These are phyloP conservation scores for Tricholoma hemisulphureum DNA, from an alignment of 768 basidiomycete species.

Conservation along the genomic window DNA sequence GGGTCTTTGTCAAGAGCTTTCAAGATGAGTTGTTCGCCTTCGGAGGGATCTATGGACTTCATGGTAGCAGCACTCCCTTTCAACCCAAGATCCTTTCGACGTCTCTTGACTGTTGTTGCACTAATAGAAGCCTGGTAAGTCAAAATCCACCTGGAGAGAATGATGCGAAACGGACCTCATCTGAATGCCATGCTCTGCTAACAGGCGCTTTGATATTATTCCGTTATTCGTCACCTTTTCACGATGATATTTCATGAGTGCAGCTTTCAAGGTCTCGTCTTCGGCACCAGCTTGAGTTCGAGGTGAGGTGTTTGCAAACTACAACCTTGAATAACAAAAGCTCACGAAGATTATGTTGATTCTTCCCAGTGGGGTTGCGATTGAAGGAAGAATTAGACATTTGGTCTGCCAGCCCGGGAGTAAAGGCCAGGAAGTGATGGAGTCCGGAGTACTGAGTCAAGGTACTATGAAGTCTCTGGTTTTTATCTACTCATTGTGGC, in stretches of 20 bases:
- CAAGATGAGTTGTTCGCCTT: constrained; percentile 21
- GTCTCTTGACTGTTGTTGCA: neutral
- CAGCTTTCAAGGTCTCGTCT: constrained; percentile 10
- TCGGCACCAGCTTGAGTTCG: constrained; percentile 9
- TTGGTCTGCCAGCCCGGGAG: neutral
- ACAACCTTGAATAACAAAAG: constrained; percentile 6
- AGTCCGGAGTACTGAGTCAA: neutral
- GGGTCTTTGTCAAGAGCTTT: constrained; percentile 22
- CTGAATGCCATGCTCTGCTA: constrained; percentile 17
- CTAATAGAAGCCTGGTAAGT: neutral
- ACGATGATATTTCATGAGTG: constrained; percentile 19
- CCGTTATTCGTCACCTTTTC: constrained; percentile 16
- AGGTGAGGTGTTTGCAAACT: neutral
- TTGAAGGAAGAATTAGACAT: neutral
- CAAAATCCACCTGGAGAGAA: neutral
- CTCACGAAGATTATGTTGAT: constrained; percentile 14
- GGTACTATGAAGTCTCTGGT: neutral
- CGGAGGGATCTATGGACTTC: constrained; percentile 11
- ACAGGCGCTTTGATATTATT: constrained; percentile 14
- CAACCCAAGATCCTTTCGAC: neutral
- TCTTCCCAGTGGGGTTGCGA: constrained; percentile 17
- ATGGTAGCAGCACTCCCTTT: constrained; percentile 15
- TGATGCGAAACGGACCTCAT: constrained; percentile 11
- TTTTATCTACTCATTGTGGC: neutral
- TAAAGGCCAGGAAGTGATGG: neutral